Conservation (phyloP, 2,329 filamentous ascomycete species). For the Ceratocystis cubensis region DNA sequence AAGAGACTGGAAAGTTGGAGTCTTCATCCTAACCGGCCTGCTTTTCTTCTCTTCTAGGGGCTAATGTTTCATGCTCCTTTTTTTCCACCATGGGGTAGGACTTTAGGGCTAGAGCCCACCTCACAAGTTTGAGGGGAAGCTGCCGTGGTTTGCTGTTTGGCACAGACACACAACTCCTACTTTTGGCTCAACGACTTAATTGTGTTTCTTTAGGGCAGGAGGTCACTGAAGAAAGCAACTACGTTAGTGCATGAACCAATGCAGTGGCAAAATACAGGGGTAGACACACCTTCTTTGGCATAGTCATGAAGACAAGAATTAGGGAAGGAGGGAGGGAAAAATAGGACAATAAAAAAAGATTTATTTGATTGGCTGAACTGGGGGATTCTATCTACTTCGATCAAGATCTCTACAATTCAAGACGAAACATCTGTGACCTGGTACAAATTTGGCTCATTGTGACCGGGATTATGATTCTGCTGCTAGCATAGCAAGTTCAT, state of each 20-base stretch:
- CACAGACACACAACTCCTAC: constrained; percentile 3
- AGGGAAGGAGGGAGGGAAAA: not conserved
- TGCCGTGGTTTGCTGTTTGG: not conserved
- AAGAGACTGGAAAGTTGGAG: not conserved
- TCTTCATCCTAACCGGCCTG: not conserved
- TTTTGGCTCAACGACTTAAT: not conserved
- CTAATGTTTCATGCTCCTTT: not conserved
- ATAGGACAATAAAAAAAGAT: not conserved
- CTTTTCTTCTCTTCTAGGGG: not conserved
- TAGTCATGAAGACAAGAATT: not conserved
- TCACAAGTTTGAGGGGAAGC: not conserved
- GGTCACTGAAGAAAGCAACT: not conserved
- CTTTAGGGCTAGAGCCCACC: constrained; percentile 9
- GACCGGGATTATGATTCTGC: not conserved
- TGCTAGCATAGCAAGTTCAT: not conserved
- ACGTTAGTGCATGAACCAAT: not conserved
- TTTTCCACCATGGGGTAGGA: not conserved
- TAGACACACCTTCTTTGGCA: not conserved
- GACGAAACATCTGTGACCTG: constrained; percentile 10
- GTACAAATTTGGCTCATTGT: not conserved
- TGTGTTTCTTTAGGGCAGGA: not conserved
- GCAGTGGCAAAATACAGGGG: not conserved
- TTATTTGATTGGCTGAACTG: constrained; percentile 1
- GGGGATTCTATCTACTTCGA: constrained; percentile 14
- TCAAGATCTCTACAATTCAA: constrained; percentile 13